Evolutionary conservation across 2,329 filamentous ascomycete genomes (phyloP).

Genomic region (Hypoxylon sp.): DNA sequence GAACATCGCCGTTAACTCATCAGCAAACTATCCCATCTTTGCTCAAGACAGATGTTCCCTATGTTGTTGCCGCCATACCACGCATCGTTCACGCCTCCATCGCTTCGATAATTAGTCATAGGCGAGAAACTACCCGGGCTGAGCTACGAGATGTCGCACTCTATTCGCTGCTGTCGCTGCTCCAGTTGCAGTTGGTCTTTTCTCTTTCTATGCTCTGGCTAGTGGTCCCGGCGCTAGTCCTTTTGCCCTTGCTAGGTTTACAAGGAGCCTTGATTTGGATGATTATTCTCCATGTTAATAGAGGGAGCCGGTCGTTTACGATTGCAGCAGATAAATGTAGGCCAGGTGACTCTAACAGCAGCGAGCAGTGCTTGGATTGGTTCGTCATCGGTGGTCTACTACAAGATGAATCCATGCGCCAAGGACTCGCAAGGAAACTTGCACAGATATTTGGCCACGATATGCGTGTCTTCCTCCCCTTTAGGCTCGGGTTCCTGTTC

Average conservation of each 20-base stretch:
- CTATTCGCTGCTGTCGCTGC: slow-evolving; percentile 31
- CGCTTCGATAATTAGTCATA: slow-evolving; percentile 4
- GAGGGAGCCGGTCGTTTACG: slow-evolving; percentile 13
- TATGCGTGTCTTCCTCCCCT: slow-evolving; percentile 60
- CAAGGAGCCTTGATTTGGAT: slow-evolving; percentile 28
- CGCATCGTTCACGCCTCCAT: slow-evolving; percentile 24
- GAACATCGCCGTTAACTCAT: slow-evolving; percentile 38
- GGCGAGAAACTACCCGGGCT: slow-evolving; percentile 14
- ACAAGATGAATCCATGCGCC: slow-evolving; percentile 38
- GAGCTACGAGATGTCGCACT: slow-evolving; percentile 18
- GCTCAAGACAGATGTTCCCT: slow-evolving; percentile 30
- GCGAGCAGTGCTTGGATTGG: slow-evolving; percentile 26
- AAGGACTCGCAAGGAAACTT: slow-evolving; percentile 47
- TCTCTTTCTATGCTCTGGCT: slow-evolving; percentile 32
- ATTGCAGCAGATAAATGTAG: slow-evolving; percentile 2
- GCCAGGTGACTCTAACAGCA: slow-evolving; percentile 1
- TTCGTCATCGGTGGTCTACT: slow-evolving; percentile 32
- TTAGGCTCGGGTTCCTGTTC: slow-evolving; percentile 61
- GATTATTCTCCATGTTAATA: slow-evolving; percentile 31
- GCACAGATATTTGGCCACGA: slow-evolving; percentile 49
- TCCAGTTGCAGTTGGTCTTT: slow-evolving; percentile 34
- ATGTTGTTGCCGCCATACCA: slow-evolving; percentile 24
- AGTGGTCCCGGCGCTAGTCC: slow-evolving; percentile 31
- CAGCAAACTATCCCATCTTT: slow-evolving; percentile 30
- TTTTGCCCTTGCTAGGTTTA: slow-evolving; percentile 31